Evolutionary conservation across 1,139 yeast genomes (phyloP).

Genomic region (Zhuliangozyma parablackwelliae): DNA sequence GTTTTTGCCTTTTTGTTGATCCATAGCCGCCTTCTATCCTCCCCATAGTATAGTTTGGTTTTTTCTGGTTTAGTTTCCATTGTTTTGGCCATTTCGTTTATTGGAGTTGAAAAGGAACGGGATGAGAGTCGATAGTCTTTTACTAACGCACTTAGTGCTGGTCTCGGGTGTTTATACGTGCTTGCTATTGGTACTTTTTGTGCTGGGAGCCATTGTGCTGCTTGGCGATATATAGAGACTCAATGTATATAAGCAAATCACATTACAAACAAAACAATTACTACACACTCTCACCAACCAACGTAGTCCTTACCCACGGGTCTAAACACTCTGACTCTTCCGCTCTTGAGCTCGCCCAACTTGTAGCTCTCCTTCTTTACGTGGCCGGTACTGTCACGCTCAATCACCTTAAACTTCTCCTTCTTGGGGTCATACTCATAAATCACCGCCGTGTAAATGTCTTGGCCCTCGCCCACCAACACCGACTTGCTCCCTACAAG

Average conservation of each 20-base stretch:
- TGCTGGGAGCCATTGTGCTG: no score
- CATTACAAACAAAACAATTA: not conserved
- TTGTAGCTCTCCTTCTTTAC: constrained; percentile 61
- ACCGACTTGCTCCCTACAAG: constrained; percentile 46
- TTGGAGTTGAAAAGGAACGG: no score
- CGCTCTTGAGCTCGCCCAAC: constrained; percentile 68
- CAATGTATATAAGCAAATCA: no score
- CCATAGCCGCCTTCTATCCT: no score
- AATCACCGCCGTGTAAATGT: constrained; percentile 39
- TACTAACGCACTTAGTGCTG: constrained; percentile 3
- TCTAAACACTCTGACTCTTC: constrained; percentile 77
- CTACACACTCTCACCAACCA: constrained; percentile 1
- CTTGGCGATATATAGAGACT: no score
- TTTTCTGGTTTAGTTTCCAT: no score
- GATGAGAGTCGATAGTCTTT: no score
- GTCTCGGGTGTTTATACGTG: constrained; percentile 7
- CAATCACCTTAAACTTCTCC: constrained; percentile 73
- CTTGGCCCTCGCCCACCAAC: constrained; percentile 34
- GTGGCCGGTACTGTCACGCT: constrained; percentile 50
- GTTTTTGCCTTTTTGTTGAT: no score
- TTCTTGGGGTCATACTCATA: constrained; percentile 72
- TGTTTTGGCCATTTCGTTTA: no score
- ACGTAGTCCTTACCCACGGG: constrained; percentile 33
- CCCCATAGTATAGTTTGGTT: no score
- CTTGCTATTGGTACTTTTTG: constrained; percentile 1